Evolutionary conservation across 2,329 filamentous ascomycete genomes (phyloP).

Genomic region (Talaromyces verruculosus): DNA sequence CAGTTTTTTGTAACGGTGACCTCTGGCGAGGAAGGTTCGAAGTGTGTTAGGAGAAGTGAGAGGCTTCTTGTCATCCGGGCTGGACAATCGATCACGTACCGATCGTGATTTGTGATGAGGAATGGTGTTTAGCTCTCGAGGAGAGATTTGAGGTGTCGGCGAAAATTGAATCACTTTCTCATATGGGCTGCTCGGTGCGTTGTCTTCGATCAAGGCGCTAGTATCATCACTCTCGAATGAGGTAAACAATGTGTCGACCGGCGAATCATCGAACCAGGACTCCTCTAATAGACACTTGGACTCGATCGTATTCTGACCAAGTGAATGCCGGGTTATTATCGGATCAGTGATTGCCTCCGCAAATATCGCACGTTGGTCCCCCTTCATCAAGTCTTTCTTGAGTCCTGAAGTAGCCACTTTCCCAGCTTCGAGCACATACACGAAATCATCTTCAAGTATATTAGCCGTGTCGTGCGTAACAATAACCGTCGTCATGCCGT

Average conservation of each 20-base stretch:
- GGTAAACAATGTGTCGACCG: background rate
- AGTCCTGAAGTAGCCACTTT: conserved; percentile 68
- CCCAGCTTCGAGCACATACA: conserved; percentile 76
- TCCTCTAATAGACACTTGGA: background rate
- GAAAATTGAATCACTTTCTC: background rate
- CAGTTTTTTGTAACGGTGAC: background rate
- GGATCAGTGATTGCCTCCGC: background rate
- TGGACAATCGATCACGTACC: background rate
- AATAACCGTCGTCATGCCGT: conserved; percentile 81
- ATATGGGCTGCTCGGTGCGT: background rate
- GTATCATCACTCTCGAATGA: background rate
- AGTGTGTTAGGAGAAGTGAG: background rate
- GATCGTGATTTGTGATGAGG: background rate
- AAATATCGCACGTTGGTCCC: conserved; percentile 5
- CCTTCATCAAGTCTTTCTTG: conserved; percentile 51
- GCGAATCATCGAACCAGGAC: background rate
- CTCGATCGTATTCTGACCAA: background rate
- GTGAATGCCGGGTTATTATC: background rate
- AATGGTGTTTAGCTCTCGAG: background rate
- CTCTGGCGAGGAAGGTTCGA: background rate
- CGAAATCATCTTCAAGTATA: conserved; percentile 69
- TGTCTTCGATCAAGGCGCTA: background rate
- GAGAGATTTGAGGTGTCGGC: background rate
- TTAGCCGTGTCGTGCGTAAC: conserved; percentile 87
- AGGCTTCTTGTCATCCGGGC: background rate